Evolutionary conservation across 768 basidiomycete species (phyloP).

Genomic region (Glaciozyma antarctica): DNA sequence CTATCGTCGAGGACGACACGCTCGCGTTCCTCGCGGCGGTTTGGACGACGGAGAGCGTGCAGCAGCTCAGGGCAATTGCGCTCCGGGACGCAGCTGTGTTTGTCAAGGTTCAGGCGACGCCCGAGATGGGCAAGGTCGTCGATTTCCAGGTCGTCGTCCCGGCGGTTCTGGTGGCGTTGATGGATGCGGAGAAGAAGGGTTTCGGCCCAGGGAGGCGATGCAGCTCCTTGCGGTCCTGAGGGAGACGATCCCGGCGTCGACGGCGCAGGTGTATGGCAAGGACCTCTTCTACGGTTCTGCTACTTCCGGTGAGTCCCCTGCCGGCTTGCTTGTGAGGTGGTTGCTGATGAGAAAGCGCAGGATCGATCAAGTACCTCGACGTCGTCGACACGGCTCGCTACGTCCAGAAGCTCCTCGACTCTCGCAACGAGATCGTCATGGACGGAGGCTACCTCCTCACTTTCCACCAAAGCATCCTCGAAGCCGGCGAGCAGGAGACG

Average conservation of each 20-base stretch:
- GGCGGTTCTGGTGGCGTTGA: conserved; percentile 30
- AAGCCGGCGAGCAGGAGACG: not conserved
- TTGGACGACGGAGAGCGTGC: conserved; percentile 42
- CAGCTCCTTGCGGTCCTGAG: conserved; percentile 32
- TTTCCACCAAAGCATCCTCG: conserved; percentile 19
- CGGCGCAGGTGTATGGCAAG: conserved; percentile 36
- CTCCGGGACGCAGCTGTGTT: conserved; percentile 71
- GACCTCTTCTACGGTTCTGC: conserved; percentile 39
- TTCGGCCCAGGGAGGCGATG: conserved; percentile 38
- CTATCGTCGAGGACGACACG: conserved; percentile 55
- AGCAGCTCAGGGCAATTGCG: conserved; percentile 47
- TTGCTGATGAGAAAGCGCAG: not conserved
- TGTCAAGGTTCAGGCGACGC: conserved; percentile 53
- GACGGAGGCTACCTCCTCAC: conserved; percentile 15
- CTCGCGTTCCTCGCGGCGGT: conserved; percentile 71
- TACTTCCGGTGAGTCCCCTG: conserved; percentile 29
- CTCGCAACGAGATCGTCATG: conserved; percentile 21
- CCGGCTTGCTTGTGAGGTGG: too few species aligned
- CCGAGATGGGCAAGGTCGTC: conserved; percentile 40
- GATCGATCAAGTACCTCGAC: conserved; percentile 29
- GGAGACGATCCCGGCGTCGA: not conserved
- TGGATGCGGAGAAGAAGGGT: conserved; percentile 31
- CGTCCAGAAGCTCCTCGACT: conserved; percentile 21
- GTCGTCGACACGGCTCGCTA: conserved; percentile 17
- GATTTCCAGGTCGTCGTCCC: conserved; percentile 44